Base-by-base conservation (phyloP, 75 land plant genomes). In the Azolla pinnata region DNA sequence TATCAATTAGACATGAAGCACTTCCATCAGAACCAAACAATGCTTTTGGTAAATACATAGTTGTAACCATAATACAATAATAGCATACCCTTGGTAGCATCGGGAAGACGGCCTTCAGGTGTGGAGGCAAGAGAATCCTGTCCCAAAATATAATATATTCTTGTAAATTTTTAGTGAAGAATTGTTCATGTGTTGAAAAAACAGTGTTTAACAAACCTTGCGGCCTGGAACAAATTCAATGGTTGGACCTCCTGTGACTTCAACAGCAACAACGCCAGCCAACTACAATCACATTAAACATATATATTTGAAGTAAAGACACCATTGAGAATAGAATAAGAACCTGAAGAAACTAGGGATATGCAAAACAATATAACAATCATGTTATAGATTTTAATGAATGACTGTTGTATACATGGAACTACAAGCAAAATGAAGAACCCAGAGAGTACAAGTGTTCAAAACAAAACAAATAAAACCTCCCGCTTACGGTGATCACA, bases 261-360 rank as follows among this genome's bases (percentile, higher is more conserved):
- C 97, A 33, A 91, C 95, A 21, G 97, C 97, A 68, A 91, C 97
- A 34, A 91, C 95, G 16, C 97, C 97, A 62, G 95, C 97, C 66
- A 91, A 84, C 97, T 14, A 59, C 19, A 44, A 25, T 1, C 10
- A 25, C 4, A 3, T 52, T 24, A 9, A 4, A 17, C 38, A 9
- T 47, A 18, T 12, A 47, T 35, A 5, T 5, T 5, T 35, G 12
- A 35, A 5, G 5, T 5, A 5, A 5, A 12, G 12, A 12, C 40
- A 35, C 12, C 12, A 35, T 35, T 5, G 12, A 35, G 40, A 5
- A 35, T 12, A 35, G 12, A 12, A 5, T 35, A 5, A 35, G 12
- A 5, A 5, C 12, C 5, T 35, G 40, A 5, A 5, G 40, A 35
- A 35, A 35, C 5, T 5, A 47, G 19, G 50, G 7, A 3, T 3